Conservation (phyloP, 2,329 filamentous ascomycete genomes). For the Drechslerella coelobrocha region DNA sequence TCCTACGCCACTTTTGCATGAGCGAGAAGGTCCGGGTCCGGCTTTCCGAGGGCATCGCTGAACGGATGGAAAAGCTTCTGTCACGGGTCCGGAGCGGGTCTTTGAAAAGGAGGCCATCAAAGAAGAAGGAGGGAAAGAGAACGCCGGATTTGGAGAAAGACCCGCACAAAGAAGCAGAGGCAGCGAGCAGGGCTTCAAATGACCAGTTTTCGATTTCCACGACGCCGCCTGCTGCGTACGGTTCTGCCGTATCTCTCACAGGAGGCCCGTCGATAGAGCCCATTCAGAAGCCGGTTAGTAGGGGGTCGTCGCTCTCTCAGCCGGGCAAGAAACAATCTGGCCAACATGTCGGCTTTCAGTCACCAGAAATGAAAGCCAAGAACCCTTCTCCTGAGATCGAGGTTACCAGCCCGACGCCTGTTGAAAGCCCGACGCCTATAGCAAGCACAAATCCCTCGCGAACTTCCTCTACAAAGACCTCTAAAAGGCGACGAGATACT, state of each 20-base stretch:
- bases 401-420: constrained; percentile 6
- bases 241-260: constrained; percentile 15
- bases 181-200: constrained; percentile 4
- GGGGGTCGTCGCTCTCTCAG: constrained; percentile 28
- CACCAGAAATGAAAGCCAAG: constrained; percentile 12
- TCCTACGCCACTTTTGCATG: constrained; percentile 34
- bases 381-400: not conserved
- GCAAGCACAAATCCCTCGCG: constrained; percentile 3
- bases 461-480: constrained; percentile 6
- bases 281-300: constrained; percentile 9
- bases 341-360: constrained; percentile 45
- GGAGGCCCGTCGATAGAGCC: constrained; percentile 11
- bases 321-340: constrained; percentile 19
- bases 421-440: constrained; percentile 6
- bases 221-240: constrained; percentile 31
- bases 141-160: not conserved
- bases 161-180: not conserved
- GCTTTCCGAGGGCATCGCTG: constrained; percentile 13
- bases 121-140: constrained; percentile 2
- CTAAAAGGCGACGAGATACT: constrained; percentile 4
- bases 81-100: constrained; percentile 20
- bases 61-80: constrained; percentile 35
- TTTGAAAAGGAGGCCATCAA: constrained; percentile 15
- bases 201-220: constrained; percentile 38
- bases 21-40: not conserved